Evolutionary conservation across 176 grass and related monocot species (phyloP).

Genomic region (Themeda triandra): DNA sequence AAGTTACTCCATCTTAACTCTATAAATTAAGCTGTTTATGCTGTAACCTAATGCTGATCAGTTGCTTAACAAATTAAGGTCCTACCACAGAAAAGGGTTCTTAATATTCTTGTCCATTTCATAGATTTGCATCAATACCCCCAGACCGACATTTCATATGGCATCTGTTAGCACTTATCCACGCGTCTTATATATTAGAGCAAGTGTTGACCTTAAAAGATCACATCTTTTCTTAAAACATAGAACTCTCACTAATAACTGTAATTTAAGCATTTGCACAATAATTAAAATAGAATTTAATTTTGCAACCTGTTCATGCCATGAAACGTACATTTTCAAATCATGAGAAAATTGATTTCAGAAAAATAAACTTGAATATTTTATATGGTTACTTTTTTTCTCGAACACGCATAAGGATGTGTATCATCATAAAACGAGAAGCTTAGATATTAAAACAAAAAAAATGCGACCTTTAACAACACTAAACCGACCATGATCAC

Average conservation of each 20-base stretch:
- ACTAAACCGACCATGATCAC: background rate
- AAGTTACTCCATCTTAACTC: slow-evolving; percentile 7
- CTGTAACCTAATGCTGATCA: slow-evolving; percentile 10
- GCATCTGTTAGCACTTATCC: background rate
- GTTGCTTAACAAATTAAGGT: slow-evolving; percentile 26
- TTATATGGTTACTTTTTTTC: too few species aligned
- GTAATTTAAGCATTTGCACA: background rate
- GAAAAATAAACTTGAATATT: background rate
- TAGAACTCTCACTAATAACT: background rate
- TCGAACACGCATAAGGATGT: too few species aligned
- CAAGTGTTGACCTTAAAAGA: background rate
- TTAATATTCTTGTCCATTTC: slow-evolving; percentile 5
- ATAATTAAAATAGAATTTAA: background rate
- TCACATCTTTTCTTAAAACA: background rate
- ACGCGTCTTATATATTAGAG: background rate
- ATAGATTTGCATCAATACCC: slow-evolving; percentile 19
- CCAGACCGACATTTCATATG: background rate
- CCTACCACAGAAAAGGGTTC: slow-evolving; percentile 6
- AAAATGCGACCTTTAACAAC: background rate
- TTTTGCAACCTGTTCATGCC: background rate
- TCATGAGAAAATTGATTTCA: background rate
- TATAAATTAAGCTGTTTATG: slow-evolving; percentile 24
- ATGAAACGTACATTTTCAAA: background rate
- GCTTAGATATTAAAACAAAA: too few species aligned
- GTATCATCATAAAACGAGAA: too few species aligned